A percentile compares a stretch with the other conserved stretches of the same genome.
phyloP scores from a whole-genome alignment of 2,329 filamentous ascomycete species.

The Dissoconium aciculare region DNA sequence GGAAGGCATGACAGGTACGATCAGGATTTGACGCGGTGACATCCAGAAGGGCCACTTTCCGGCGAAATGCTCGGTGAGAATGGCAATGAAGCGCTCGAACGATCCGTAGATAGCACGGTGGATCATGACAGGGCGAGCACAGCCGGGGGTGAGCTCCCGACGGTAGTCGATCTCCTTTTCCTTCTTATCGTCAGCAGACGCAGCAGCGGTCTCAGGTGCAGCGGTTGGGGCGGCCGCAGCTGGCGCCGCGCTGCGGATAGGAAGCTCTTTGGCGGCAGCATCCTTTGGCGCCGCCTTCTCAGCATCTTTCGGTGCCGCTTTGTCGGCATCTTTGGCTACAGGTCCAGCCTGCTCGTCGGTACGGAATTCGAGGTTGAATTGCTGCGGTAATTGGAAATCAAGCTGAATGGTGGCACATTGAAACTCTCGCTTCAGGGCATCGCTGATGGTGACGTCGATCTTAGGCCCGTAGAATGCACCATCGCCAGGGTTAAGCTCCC shows the following conservation, averaged over 20 bases:
- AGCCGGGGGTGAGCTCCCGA: slow-evolving; percentile 49
- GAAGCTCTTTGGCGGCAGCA: background rate
- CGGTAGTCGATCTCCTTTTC: slow-evolving; percentile 21
- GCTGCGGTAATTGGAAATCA: slow-evolving; percentile 71
- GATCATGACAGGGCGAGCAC: slow-evolving; percentile 71
- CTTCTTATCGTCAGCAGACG: slow-evolving; percentile 18
- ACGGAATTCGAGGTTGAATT: slow-evolving; percentile 79
- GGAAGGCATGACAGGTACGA: slow-evolving; percentile 61
- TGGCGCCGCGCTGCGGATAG: background rate
- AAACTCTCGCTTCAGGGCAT: slow-evolving; percentile 69
- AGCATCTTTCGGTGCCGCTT: slow-evolving; percentile 22
- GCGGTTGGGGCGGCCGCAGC: background rate
- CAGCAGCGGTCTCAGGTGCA: slow-evolving; percentile 6
- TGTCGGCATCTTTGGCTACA: slow-evolving; percentile 26
- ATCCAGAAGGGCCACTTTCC: slow-evolving; percentile 88
- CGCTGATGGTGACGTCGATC: slow-evolving; percentile 90
- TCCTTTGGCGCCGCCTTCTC: slow-evolving; percentile 6
- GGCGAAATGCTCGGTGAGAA: slow-evolving; percentile 69
- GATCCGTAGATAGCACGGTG: slow-evolving; percentile 67
- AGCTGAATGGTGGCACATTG: slow-evolving; percentile 92
- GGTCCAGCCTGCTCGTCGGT: slow-evolving; percentile 46
- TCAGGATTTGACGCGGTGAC: slow-evolving; percentile 64
- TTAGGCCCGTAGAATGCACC: slow-evolving; percentile 98
- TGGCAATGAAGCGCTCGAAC: slow-evolving; percentile 55
- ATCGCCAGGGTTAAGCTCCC: slow-evolving; percentile 87